phyloP scores from a whole-genome alignment of 768 basidiomycete genomes.

The Amanita rimosa region DNA sequence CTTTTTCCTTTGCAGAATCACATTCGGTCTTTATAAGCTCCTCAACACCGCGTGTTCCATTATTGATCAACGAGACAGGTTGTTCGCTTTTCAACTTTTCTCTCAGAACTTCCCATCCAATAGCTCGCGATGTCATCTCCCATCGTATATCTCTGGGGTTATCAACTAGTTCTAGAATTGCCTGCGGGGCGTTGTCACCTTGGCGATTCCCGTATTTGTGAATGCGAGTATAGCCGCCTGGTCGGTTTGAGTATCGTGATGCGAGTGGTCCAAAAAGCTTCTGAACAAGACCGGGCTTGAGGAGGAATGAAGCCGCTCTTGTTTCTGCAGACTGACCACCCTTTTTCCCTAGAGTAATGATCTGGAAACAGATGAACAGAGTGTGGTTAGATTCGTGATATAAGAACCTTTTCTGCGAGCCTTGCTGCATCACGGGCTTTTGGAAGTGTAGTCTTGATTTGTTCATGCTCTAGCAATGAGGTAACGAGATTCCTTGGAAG shows the following conservation, averaged over 20 bases:
- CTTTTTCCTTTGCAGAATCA: slow-evolving; percentile 22
- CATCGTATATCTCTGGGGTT: slow-evolving; percentile 80
- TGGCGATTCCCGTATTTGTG: slow-evolving; percentile 81
- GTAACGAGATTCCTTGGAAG: slow-evolving; percentile 78
- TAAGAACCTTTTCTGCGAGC: slow-evolving; percentile 78
- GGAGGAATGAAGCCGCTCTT: slow-evolving; percentile 69
- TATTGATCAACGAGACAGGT: slow-evolving; percentile 37
- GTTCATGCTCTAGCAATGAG: slow-evolving; percentile 88
- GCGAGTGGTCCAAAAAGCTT: slow-evolving; percentile 79
- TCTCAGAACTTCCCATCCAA: slow-evolving; percentile 74
- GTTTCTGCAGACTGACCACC: slow-evolving; percentile 60
- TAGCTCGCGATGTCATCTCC: slow-evolving; percentile 79
- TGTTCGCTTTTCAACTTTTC: slow-evolving; percentile 35
- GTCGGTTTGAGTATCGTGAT: slow-evolving; percentile 66
- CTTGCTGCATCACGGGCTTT: slow-evolving; percentile 90
- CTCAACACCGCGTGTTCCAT: slow-evolving; percentile 33
- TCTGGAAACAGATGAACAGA: slow-evolving; percentile 27
- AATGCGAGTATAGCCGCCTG: slow-evolving; percentile 93
- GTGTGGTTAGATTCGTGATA: background rate
- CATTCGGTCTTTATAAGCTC: slow-evolving; percentile 40
- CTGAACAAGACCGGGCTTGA: slow-evolving; percentile 59
- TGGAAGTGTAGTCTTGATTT: slow-evolving; percentile 90
- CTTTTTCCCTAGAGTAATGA: slow-evolving; percentile 89
- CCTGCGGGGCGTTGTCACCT: slow-evolving; percentile 90
- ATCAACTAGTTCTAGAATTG: slow-evolving; percentile 92